Conservation (phyloP, 345 rosid genomes). For the Acer saccharum region DNA sequence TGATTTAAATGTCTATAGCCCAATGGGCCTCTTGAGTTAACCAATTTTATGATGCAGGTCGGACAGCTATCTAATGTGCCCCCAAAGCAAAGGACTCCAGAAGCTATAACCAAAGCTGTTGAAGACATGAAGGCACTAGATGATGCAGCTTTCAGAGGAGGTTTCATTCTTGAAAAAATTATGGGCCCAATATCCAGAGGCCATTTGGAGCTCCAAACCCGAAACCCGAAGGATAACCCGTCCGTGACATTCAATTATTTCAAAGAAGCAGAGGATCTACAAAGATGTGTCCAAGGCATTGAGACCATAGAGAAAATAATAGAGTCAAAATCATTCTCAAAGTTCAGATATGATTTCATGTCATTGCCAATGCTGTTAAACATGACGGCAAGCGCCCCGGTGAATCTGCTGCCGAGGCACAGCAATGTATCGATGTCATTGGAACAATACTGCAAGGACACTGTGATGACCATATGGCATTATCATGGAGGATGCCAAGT, state of each 20-base stretch:
- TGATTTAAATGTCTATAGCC: not conserved
- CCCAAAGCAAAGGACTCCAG: slow-evolving; percentile 37
- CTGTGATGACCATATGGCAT: slow-evolving; percentile 94
- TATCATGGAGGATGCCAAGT: slow-evolving; percentile 93
- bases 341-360: slow-evolving; percentile 37
- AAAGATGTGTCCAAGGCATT: slow-evolving; percentile 62
- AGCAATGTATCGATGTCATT: slow-evolving; percentile 47
- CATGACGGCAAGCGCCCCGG: slow-evolving; percentile 50
- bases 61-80: slow-evolving; percentile 40
- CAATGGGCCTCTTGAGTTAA: not conserved
- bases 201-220: slow-evolving; percentile 53
- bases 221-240: slow-evolving; percentile 57
- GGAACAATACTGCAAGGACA: slow-evolving; percentile 72
- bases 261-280: slow-evolving; percentile 55
- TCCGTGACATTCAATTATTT: slow-evolving; percentile 71
- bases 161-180: slow-evolving; percentile 63
- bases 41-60: slow-evolving; percentile 24
- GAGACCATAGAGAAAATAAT: slow-evolving; percentile 49
- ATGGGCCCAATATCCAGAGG: slow-evolving; percentile 65
- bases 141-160: slow-evolving; percentile 48
- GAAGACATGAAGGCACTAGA: slow-evolving; percentile 35
- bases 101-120: slow-evolving; percentile 33
- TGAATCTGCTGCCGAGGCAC: slow-evolving; percentile 71
- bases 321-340: slow-evolving; percentile 50
- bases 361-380: slow-evolving; percentile 42